Conservation (phyloP, 1,284 basidiomycete species). For the Puccinia polysora region DNA sequence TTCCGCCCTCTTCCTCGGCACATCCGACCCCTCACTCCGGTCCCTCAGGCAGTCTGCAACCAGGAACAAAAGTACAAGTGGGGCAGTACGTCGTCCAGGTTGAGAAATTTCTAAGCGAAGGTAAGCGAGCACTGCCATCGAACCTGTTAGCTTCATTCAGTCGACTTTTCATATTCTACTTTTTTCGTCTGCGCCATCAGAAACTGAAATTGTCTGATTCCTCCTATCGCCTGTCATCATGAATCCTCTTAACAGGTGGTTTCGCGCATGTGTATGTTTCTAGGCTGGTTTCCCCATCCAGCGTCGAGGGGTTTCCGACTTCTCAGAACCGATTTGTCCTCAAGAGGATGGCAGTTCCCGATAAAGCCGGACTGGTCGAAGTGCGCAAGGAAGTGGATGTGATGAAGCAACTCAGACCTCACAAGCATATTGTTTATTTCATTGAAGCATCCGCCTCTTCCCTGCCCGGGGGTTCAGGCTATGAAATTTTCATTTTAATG, state of each 20-base stretch:
- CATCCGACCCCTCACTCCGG: constrained; percentile 1
- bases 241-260: constrained; percentile 64
- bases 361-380: constrained; percentile 81
- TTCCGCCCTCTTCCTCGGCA: too few relatives aligned
- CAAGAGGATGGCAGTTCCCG: constrained; percentile 90
- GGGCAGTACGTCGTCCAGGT: constrained; percentile 83
- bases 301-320: constrained; percentile 57
- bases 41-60: constrained; percentile 51
- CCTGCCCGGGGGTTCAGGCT: constrained; percentile 70
- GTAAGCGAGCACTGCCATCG: constrained; percentile 59
- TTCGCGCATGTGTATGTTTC: constrained; percentile 97
- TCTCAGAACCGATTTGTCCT: constrained; percentile 85
- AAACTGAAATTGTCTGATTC: background rate
- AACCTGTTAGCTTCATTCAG: too few relatives aligned
- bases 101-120: constrained; percentile 87
- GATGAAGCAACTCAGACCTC: constrained; percentile 83
- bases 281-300: constrained; percentile 58
- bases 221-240: background rate
- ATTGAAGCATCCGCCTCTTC: constrained; percentile 86
- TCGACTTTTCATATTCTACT: too few relatives aligned
- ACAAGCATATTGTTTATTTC: constrained; percentile 86
- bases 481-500: constrained; percentile 99
- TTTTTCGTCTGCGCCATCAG: background rate
- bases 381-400: constrained; percentile 97
- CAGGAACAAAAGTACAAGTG: constrained; percentile 80